These are phyloP conservation scores for Dryas alaskensis DNA, from an alignment of 306 rosid genomes.

Conservation along the genomic window DNA sequence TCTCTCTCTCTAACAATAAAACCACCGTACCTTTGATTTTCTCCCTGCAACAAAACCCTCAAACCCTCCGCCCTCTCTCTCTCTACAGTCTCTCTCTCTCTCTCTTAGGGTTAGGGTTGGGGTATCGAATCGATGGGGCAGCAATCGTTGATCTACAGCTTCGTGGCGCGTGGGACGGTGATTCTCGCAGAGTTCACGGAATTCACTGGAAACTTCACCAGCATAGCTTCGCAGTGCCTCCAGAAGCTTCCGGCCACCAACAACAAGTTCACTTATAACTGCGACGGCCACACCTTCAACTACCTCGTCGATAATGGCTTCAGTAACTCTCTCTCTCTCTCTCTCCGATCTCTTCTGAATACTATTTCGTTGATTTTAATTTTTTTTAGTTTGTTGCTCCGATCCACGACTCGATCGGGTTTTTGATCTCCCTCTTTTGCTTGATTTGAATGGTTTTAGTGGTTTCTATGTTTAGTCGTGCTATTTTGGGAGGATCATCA, in stretches of 20 bases:
- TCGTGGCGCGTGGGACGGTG: conserved; percentile 85
- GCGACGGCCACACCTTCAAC: conserved; percentile 95
- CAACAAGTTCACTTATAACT: conserved; percentile 85
- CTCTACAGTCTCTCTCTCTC: conserved; percentile 10
- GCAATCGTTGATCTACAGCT: conserved; percentile 92
- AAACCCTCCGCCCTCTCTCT: neutral
- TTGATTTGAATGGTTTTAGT: conserved; percentile 23
- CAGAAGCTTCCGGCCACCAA: conserved; percentile 83
- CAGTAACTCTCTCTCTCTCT: conserved; percentile 49
- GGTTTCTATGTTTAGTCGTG: neutral
- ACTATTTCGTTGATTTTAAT: neutral
- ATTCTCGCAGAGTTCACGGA: conserved; percentile 79
- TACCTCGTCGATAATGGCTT: conserved; percentile 86
- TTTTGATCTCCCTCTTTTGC: neutral
- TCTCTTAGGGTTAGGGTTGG: conserved; percentile 22
- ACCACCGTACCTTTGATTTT: neutral
- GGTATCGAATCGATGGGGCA: conserved; percentile 66
- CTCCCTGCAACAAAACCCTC: conserved; percentile 28
- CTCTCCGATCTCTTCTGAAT: conserved; percentile 23
- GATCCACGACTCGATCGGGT: conserved; percentile 27
- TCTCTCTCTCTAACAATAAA: conserved; percentile 9
- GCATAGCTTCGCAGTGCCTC: conserved; percentile 82
- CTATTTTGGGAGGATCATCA: neutral
- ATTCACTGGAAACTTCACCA: conserved; percentile 82
- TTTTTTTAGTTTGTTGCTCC: neutral